Evolutionary conservation across 257 asterid species (phyloP), one percentile per base, ranked within the genome.

Genomic region (Asclepias syriaca): DNA sequence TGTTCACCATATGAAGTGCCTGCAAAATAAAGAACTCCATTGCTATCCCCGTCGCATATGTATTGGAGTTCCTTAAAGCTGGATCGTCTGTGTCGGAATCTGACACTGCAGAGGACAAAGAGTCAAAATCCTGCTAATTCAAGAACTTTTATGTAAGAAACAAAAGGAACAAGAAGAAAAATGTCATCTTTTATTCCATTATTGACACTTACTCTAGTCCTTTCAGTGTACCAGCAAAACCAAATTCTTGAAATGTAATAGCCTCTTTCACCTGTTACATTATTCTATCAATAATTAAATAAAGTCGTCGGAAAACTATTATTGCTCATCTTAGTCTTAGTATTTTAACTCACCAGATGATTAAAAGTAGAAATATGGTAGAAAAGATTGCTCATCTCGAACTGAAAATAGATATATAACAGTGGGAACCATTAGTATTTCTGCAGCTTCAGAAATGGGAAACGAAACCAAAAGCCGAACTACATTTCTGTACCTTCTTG

Each of bases 1-100:
- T 95, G 98, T 82, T 86, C 83, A 59, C 98, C 99, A 55, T 87
- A 92, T 66, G 97, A 92, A 4, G 98, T 95, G 82, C 99, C 99
- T 3, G 96, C 92, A 79, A 87, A 95, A 85, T 86, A 86, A 83
- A 95, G 76, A 58, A 90, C 92, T 39, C 99, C 99, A 9, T 95
- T 95, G 88, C 95, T 89, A 73, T 92, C 98, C 59, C 99, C 99
- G 59, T 95, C 92, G 45, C 98, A 83, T 81, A 95, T 92, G 85
- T 86, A 90, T 75, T 92, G 99, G 45, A 84, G 97, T 82, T 95
- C 98, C 85, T 86, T 92, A 71, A 84, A 95, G 81, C 99, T 95
- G 12, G 98, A 90, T 73, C 84, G 86, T 70, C 99, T 81, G 67
- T 95, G 96, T 74, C 82, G 93, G 86, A 83, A 92, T 79, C 90